Evolutionary conservation across 108 stramenopile species (phyloP), one percentile per base, ranked within the genome.

Genomic region (Cyclotella cryptica): DNA sequence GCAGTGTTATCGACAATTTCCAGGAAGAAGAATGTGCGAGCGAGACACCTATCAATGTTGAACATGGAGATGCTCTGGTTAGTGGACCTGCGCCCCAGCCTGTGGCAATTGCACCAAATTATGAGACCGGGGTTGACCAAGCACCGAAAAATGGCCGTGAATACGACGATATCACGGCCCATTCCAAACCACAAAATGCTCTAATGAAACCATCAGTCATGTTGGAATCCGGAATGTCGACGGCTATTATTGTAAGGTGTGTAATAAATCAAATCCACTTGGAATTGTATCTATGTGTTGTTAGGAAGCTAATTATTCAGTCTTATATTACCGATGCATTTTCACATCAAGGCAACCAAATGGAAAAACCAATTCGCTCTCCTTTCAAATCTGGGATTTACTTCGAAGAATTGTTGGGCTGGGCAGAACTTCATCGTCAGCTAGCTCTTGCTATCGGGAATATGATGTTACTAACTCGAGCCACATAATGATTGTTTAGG

Each of bases 401-500:
- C 54, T 83, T 17, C 35, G 72, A 62, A 63, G 77, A 57, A 78
- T 83, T 24, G 71, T 83, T 21, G 81, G 81, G 18, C 41, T 83
- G 35, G 44, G 72, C 18, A 78, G 77, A 49, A 14, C 58, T 43
- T 45, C 62, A 21, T 46, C 64, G 15, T 49, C 46, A 41, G 3
- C 15, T 35, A 22, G 42, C 13, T 47, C 10, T 24, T 39, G 47
- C 17, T 63, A 78, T 43, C 59, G 19, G 0, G 30, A 72, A 62
- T 72, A 51, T 14, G 52, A 58, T 14, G 71, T 73, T 39, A 74
- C 52, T 39, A 44, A 49, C 39, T 59, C 72, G 15, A 73, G 65
- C 43, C 65, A 72, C 46, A 79, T 83, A 28, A 83, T 83, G 81
- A 78, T 77, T 66, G 77, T 83, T 52, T 83, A 78, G 76, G 76